phyloP scores from a whole-genome alignment of 495 filamentous ascomycete genomes.

The Aspergillus nidulans region DNA sequence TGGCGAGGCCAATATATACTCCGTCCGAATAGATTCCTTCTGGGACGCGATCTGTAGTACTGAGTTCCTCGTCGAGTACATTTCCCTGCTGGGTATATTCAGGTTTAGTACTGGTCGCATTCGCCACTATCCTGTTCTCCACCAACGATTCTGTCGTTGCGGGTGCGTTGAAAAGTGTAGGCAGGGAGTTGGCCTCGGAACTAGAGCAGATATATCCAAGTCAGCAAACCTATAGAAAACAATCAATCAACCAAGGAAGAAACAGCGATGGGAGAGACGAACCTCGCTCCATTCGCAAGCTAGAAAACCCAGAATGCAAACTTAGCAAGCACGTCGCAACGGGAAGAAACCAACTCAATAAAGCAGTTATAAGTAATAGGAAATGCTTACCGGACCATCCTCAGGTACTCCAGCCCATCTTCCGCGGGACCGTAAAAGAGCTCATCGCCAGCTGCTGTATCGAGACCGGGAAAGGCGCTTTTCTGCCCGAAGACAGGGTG shows the following conservation, averaged over 20 bases:
- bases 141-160: slow-evolving; percentile 19
- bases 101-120: background rate
- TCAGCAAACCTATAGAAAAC: background rate
- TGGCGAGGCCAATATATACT: slow-evolving; percentile 40
- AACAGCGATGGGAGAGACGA: background rate
- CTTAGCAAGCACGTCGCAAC: slow-evolving; percentile 22
- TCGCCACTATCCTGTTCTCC: background rate
- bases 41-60: background rate
- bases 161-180: slow-evolving; percentile 57
- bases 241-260: background rate
- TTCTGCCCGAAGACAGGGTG: slow-evolving; percentile 72
- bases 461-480: slow-evolving; percentile 71
- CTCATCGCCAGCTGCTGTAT: slow-evolving; percentile 46
- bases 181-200: slow-evolving; percentile 67
- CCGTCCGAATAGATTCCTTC: slow-evolving; percentile 19
- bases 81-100: background rate
- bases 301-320: slow-evolving; percentile 23
- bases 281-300: slow-evolving; percentile 4
- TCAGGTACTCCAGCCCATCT: slow-evolving; percentile 71
- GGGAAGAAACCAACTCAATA: slow-evolving; percentile 1
- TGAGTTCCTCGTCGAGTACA: background rate
- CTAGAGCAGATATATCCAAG: slow-evolving; percentile 36
- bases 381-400: slow-evolving; percentile 71
- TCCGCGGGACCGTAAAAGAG: slow-evolving; percentile 47
- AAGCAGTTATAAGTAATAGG: background rate